phyloP scores from a whole-genome alignment of 176 grass and related monocot species.

The Aegilops umbellulata region DNA sequence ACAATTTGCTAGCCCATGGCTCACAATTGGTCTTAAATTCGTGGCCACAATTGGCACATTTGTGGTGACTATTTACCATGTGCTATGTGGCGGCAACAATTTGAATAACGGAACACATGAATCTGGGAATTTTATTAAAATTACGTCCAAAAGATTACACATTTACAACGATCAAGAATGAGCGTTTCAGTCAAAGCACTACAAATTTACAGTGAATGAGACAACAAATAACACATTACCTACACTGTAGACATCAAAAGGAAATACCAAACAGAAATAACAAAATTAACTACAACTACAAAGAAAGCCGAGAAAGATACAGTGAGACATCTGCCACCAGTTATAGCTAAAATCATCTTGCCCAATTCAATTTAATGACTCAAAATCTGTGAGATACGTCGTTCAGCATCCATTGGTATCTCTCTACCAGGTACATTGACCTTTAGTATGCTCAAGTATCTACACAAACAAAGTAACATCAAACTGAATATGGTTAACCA shows the following conservation, averaged over 20 bases:
- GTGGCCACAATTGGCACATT: too few relatives aligned
- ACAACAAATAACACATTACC: background rate
- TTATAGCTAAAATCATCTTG: constrained; percentile 1
- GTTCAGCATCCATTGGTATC: constrained; percentile 78
- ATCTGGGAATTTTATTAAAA: background rate
- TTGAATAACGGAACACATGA: background rate
- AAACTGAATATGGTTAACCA: background rate
- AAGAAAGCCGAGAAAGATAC: background rate
- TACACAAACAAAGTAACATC: constrained; percentile 18
- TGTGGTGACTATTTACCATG: too few relatives aligned
- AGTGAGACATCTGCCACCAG: background rate
- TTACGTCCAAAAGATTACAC: background rate
- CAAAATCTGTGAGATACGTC: constrained; percentile 63
- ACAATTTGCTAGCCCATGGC: too few relatives aligned
- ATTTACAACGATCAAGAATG: constrained; percentile 10
- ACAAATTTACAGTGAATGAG: constrained; percentile 22
- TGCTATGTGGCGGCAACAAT: too few relatives aligned
- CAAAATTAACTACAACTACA: constrained; percentile 18
- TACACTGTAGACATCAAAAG: background rate
- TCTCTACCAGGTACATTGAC: constrained; percentile 88
- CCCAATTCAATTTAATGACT: constrained; percentile 34
- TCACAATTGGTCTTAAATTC: too few relatives aligned
- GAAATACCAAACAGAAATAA: background rate
- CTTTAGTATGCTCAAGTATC: constrained; percentile 76
- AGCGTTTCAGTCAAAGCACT: background rate